Base-by-base conservation (phyloP, 768 basidiomycete genomes). In the Collybia sp. region DNA sequence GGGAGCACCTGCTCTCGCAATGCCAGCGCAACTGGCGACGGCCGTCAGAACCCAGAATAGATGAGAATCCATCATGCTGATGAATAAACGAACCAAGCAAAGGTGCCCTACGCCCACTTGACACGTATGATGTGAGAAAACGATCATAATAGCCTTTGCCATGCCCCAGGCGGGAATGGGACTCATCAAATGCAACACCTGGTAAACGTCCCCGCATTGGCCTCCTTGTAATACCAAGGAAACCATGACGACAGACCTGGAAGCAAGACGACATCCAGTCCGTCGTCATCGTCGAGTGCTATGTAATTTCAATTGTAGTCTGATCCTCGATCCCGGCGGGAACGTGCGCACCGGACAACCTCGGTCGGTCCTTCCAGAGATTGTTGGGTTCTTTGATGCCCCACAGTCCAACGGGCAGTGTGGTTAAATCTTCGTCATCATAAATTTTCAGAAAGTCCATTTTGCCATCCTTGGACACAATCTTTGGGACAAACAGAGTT, bases 71-170 rank as follows among this genome's bases (percentile, higher is more conserved):
- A 15, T 12, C 48, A 45, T 47, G 46, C 41, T 31, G 43, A 54
- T 37, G 33, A 40, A 44, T 34, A 50, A 43, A 48, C 69, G 48
- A 52, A 88, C 88, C 79, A 44, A 89, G 70, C 25, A 82, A 53
- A 1, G 88, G 83, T 45, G 65, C 70, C 17, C 65, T 64, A 48
- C 67, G 65, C 18, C 68, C 67, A 44, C 64, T 66, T 12, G 66
- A 56, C 25, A 68, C 59, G 48, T 88, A 88, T 1, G 70, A 60
- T 2, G 79, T 63, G 31, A 91, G 68, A 63, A 87, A 91, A 12
- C 74, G 70, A 64, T 91, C 88, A 53, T 91, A 91, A 64, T 85
- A 89, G 5, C 88, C 88, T 61, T 86, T 91, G 17, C 88, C 88
- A 52, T 89, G 86, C 9, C 88, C 88, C 20, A 91, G 73, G 25